Percentiles rank a stretch among this genome's conserved stretches.
Conservation (phyloP, 441 rosid genomes). For the Euphorbia celastroides region DNA sequence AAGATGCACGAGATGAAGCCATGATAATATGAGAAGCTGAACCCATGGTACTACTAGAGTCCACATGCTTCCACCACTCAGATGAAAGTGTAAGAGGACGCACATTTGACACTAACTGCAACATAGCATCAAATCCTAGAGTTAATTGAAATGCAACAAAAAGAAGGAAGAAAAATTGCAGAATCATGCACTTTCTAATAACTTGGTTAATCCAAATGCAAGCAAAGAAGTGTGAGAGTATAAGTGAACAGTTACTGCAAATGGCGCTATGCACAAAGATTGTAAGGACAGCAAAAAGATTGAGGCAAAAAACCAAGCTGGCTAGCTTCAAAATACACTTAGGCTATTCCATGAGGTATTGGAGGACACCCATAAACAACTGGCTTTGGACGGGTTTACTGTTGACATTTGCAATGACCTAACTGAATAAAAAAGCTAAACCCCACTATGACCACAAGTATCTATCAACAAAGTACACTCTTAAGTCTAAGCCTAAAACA, state of each 20-base stretch:
- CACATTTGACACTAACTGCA: slow-evolving; percentile 80
- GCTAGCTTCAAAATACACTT: not conserved
- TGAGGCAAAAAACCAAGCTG: not conserved
- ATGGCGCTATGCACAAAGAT: not conserved
- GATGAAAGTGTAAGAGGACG: slow-evolving; percentile 65
- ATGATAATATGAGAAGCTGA: slow-evolving; percentile 68
- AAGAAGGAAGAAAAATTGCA: too few relatives aligned
- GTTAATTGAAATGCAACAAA: slow-evolving; percentile 1
- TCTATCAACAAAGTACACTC: not conserved
- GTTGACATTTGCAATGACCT: not conserved
- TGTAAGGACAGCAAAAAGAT: not conserved
- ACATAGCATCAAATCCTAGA: slow-evolving; percentile 22
- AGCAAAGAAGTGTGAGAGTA: too few relatives aligned
- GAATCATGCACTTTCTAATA: too few relatives aligned
- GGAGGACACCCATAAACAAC: not conserved
- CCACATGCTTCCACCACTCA: slow-evolving; percentile 81
- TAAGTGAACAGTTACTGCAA: slow-evolving; percentile 18
- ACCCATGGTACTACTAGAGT: slow-evolving; percentile 56
- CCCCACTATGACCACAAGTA: not conserved
- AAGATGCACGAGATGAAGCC: slow-evolving; percentile 46
- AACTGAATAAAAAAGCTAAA: slow-evolving; percentile 1
- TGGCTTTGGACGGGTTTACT: not conserved
- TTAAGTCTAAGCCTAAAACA: slow-evolving; percentile 1
- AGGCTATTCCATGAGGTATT: not conserved
- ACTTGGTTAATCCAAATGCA: too few relatives aligned